These are phyloP conservation scores for Metarhizium robertsii DNA, from an alignment of 2,329 filamentous ascomycete genomes.

Conservation along the genomic window DNA sequence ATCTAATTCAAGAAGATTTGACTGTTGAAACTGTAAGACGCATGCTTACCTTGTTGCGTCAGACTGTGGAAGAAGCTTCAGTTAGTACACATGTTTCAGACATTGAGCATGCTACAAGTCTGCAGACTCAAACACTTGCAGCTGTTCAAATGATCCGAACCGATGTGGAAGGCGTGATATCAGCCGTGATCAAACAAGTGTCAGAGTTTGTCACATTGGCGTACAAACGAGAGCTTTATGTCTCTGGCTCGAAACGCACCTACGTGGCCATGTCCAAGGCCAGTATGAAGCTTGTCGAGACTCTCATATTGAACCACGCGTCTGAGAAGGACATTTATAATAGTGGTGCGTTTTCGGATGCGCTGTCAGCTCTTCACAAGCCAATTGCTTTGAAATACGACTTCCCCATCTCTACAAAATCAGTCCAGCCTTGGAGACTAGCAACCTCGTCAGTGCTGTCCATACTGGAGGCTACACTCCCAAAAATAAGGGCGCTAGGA, in stretches of 20 bases:
- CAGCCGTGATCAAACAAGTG: slow-evolving; percentile 59
- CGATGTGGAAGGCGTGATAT: slow-evolving; percentile 54
- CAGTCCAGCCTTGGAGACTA: slow-evolving; percentile 66
- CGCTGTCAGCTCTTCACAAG: slow-evolving; percentile 56
- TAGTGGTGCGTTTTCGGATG: slow-evolving; percentile 55
- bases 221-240: slow-evolving; percentile 36
- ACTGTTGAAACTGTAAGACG: slow-evolving; percentile 50
- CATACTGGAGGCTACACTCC: slow-evolving; percentile 57
- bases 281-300: slow-evolving; percentile 62
- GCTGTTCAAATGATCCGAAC: slow-evolving; percentile 59
- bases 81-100: slow-evolving; percentile 61
- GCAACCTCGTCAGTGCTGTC: slow-evolving; percentile 63
- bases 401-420: slow-evolving; percentile 63
- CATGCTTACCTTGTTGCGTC: slow-evolving; percentile 63
- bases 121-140: slow-evolving; percentile 63
- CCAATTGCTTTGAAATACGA: slow-evolving; percentile 74
- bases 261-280: slow-evolving; percentile 85
- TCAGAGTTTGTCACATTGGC: slow-evolving; percentile 64
- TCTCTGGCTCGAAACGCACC: slow-evolving; percentile 49
- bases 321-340: slow-evolving; percentile 58
- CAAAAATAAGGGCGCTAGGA: slow-evolving; percentile 42
- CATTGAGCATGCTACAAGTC: slow-evolving; percentile 59
- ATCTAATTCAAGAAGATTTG: slow-evolving; percentile 57
- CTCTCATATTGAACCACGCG: slow-evolving; percentile 49
- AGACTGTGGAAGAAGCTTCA: slow-evolving; percentile 62